Conservation (phyloP, 352 stramenopile species). For the Pythium aquatile region DNA sequence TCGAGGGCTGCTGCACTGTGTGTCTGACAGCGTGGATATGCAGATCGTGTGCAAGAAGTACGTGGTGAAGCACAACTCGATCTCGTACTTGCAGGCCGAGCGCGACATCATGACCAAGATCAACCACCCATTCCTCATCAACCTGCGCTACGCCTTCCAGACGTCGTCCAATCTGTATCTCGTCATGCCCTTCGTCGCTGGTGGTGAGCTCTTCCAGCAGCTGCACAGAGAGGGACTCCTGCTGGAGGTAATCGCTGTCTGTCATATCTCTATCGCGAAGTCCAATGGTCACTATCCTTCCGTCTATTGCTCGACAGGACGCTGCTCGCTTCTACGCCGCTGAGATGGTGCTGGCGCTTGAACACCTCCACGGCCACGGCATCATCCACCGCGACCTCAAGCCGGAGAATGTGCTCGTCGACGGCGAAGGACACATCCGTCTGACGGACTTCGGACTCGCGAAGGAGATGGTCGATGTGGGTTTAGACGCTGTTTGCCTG, state of each 20-base stretch:
- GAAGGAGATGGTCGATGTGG: slow-evolving; percentile 73
- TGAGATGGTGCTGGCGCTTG: slow-evolving; percentile 80
- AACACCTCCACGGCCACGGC: slow-evolving; percentile 70
- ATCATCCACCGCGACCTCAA: slow-evolving; percentile 87
- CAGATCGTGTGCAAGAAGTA: slow-evolving; percentile 86
- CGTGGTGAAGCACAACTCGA: slow-evolving; percentile 82
- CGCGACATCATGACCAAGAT: slow-evolving; percentile 89
- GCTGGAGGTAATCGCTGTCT: slow-evolving; percentile 26
- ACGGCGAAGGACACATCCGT: slow-evolving; percentile 78
- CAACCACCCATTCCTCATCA: slow-evolving; percentile 82
- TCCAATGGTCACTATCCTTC: no score
- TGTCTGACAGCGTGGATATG: neutral
- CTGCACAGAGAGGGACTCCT: slow-evolving; percentile 39
- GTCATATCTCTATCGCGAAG: no score
- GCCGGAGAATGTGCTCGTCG: slow-evolving; percentile 82
- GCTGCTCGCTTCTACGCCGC: slow-evolving; percentile 80
- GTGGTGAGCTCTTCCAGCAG: slow-evolving; percentile 47
- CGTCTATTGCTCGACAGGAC: slow-evolving; percentile 24
- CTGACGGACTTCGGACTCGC: slow-evolving; percentile 86
- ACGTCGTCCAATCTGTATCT: slow-evolving; percentile 79
- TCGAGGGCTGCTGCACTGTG: neutral
- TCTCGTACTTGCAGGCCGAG: slow-evolving; percentile 76
- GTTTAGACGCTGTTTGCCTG: neutral
- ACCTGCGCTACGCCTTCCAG: slow-evolving; percentile 80
- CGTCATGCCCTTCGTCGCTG: slow-evolving; percentile 63